Conservation (phyloP, 441 rosid genomes). For the Gossypium gossypioides region DNA sequence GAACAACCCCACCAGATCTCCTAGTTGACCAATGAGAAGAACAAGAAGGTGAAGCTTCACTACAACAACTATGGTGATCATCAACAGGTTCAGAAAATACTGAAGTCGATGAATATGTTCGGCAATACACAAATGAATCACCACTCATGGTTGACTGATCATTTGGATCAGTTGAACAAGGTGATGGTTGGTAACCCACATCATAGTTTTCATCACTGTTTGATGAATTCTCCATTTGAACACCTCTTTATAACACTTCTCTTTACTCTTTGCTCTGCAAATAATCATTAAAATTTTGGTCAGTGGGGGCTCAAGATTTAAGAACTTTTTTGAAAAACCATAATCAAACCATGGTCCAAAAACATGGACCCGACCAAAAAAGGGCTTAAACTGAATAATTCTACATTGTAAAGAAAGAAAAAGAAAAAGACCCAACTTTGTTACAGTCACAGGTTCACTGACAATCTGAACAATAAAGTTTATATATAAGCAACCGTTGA, state of each 20-base stretch:
- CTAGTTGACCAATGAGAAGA: conserved; percentile 51
- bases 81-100: conserved; percentile 49
- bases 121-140: conserved; percentile 46
- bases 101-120: conserved; percentile 61
- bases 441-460: conserved; percentile 26
- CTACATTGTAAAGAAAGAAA: background rate
- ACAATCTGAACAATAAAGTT: conserved; percentile 17
- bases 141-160: conserved; percentile 46
- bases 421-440: conserved; percentile 13
- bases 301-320: conserved; percentile 12
- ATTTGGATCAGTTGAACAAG: conserved; percentile 45
- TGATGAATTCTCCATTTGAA: conserved; percentile 37
- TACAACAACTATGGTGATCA: conserved; percentile 41
- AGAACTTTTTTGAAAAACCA: conserved; percentile 7
- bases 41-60: conserved; percentile 61
- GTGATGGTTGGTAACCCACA: conserved; percentile 43
- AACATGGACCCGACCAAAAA: conserved; percentile 11
- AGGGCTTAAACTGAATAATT: background rate
- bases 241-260: background rate
- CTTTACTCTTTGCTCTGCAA: conserved; percentile 25
- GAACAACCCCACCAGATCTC: conserved; percentile 19
- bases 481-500: background rate
- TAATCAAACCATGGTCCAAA: conserved; percentile 6
- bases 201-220: conserved; percentile 44
- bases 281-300: conserved; percentile 25